phyloP scores from a whole-genome alignment of 23 red algal species.

The Gracilaria domingensis region DNA sequence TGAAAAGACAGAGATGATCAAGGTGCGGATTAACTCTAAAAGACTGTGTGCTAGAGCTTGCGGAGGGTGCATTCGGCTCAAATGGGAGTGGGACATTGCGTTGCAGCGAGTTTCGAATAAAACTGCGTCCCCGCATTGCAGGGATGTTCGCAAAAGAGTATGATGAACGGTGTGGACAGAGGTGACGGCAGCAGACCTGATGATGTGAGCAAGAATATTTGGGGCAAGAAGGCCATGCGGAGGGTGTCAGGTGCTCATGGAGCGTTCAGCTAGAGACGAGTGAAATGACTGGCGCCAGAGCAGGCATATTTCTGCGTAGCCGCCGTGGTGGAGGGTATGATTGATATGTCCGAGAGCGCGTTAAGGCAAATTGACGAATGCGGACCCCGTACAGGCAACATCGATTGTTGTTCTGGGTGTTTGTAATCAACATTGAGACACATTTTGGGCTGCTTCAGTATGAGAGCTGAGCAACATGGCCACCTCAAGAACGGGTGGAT shows the following conservation, averaged over 20 bases:
- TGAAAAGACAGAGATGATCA: constrained; percentile 33
- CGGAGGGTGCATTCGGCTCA: not conserved
- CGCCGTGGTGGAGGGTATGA: not conserved
- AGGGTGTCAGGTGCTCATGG: not conserved
- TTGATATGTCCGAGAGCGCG: not conserved
- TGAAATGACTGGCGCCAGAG: not conserved
- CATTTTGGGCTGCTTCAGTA: not conserved
- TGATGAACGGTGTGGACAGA: not conserved
- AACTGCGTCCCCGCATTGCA: constrained; percentile 9
- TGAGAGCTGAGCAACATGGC: not conserved
- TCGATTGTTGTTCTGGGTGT: not conserved
- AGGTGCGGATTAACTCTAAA: not conserved
- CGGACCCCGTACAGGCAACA: not conserved
- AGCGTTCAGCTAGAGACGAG: not conserved
- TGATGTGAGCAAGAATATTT: not conserved
- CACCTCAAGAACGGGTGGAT: not conserved
- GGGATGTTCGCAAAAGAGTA: not conserved
- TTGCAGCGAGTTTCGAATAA: constrained; percentile 9
- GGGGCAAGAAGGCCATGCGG: not conserved
- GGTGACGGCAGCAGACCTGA: not conserved
- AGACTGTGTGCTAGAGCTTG: not conserved
- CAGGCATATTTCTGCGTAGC: not conserved
- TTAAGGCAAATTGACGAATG: not conserved
- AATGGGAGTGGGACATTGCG: not conserved
- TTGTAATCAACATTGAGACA: not conserved